A percentile compares a stretch with the other conserved stretches of the same genome.
Conservation (phyloP, 106 monocot species). For the Acorus calamus region DNA sequence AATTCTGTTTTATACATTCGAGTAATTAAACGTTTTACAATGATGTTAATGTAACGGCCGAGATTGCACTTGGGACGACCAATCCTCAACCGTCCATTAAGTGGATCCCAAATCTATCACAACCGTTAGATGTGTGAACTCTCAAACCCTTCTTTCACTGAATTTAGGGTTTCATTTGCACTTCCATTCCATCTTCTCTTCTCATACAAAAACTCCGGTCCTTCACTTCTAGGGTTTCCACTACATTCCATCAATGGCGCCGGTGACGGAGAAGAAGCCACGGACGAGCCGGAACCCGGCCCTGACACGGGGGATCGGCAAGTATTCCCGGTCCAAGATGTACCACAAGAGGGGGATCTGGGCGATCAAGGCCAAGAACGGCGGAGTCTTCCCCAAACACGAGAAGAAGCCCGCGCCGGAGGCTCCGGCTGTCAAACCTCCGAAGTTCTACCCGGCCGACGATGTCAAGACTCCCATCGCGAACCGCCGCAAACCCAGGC, state of each 20-base stretch:
- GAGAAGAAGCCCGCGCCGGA: conserved; percentile 14
- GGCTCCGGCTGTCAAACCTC: neutral
- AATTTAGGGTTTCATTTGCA: too few species aligned
- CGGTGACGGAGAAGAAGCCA: conserved; percentile 8
- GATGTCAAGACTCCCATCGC: conserved; percentile 52
- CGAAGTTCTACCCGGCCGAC: conserved; percentile 60
- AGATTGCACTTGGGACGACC: too few species aligned
- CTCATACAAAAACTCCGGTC: too few species aligned
- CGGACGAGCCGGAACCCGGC: conserved; percentile 10
- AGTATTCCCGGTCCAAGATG: conserved; percentile 20
- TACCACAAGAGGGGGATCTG: conserved; percentile 28
- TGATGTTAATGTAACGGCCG: too few species aligned
- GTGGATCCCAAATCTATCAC: too few species aligned
- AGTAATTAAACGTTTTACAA: too few species aligned
- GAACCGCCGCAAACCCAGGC: conserved; percentile 48
- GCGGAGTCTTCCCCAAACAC: conserved; percentile 32
- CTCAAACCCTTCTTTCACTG: too few species aligned
- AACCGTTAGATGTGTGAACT: too few species aligned
- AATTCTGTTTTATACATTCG: too few species aligned
- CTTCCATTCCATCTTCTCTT: too few species aligned
- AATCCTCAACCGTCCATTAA: too few species aligned
- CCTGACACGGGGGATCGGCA: conserved; percentile 13
- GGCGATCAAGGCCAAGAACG: conserved; percentile 79
- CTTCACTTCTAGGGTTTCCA: too few species aligned
- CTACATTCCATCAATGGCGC: conserved; percentile 11